phyloP scores from a whole-genome alignment of 768 basidiomycete genomes.

The Leccinum variicolor region DNA sequence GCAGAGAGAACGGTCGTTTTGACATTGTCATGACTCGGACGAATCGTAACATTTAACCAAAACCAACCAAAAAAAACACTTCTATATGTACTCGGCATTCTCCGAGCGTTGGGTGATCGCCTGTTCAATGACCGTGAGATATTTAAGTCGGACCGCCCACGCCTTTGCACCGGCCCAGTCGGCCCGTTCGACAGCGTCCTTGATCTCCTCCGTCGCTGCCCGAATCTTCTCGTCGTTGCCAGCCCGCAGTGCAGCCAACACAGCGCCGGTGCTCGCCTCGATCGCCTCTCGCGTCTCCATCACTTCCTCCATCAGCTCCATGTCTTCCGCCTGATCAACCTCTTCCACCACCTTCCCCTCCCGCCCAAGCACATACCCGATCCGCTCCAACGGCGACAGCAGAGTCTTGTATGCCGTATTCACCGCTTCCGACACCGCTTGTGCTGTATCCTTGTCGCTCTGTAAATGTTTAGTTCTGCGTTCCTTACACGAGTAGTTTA shows the following conservation, averaged over 20 bases:
- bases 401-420: constrained; percentile 84
- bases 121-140: constrained; percentile 61
- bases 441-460: constrained; percentile 23
- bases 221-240: constrained; percentile 54
- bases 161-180: constrained; percentile 58
- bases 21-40: background rate
- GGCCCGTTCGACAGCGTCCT: constrained; percentile 43
- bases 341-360: constrained; percentile 62
- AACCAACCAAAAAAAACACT: background rate
- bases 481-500: constrained; percentile 1
- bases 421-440: constrained; percentile 59
- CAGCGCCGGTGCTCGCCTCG: constrained; percentile 50
- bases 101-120: constrained; percentile 21
- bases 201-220: constrained; percentile 43
- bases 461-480: constrained; percentile 12
- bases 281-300: constrained; percentile 78
- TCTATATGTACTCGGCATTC: constrained; percentile 12
- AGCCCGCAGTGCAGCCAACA: constrained; percentile 48
- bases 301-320: constrained; percentile 67
- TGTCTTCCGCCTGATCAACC: constrained; percentile 68
- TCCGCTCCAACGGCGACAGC: constrained; percentile 66
- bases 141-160: constrained; percentile 68
- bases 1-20: constrained; percentile 13
- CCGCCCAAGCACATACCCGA: constrained; percentile 73
- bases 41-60: background rate